These are phyloP conservation scores for Heracleum sosnowskyi DNA, from an alignment of 129 eudicot species.

Conservation along the genomic window DNA sequence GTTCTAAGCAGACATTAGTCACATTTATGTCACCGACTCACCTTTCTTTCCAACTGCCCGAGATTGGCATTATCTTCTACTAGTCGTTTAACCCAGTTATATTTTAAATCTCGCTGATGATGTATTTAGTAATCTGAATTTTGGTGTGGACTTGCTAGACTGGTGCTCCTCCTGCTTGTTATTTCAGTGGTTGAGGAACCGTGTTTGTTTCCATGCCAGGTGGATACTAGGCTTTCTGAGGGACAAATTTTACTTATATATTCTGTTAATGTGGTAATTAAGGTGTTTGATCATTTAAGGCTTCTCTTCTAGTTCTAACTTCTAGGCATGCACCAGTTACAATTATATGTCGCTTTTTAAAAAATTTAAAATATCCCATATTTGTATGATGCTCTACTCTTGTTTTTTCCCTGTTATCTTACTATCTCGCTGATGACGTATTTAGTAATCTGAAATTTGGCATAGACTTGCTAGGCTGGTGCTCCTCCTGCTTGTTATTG, in stretches of 20 bases:
- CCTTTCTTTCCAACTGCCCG: not conserved
- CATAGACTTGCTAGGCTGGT: not conserved
- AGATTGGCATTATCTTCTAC: not conserved
- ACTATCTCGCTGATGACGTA: not conserved
- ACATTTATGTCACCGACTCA: not conserved
- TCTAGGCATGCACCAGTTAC: not conserved
- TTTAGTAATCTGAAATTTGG: constrained; percentile 5
- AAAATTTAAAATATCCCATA: not conserved
- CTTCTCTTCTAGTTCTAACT: not conserved
- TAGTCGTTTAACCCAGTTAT: not conserved
- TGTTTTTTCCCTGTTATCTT: not conserved
- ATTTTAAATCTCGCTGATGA: not conserved
- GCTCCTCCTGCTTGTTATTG: not conserved
- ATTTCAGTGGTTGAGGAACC: constrained; percentile 8
- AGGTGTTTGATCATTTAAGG: not conserved
- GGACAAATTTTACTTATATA: not conserved
- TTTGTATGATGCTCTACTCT: not conserved
- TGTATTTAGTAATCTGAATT: constrained; percentile 4
- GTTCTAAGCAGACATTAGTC: not conserved
- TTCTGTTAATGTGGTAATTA: not conserved
- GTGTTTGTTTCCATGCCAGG: not conserved
- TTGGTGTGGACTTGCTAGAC: not conserved
- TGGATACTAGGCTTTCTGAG: constrained; percentile 6
- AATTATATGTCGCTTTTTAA: no score
- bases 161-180: constrained; percentile 5